A percentile compares a stretch with the other conserved stretches of the same genome.
These are phyloP conservation scores for Kokia cookei DNA, from an alignment of 441 rosid genomes.

Conservation along the genomic window DNA sequence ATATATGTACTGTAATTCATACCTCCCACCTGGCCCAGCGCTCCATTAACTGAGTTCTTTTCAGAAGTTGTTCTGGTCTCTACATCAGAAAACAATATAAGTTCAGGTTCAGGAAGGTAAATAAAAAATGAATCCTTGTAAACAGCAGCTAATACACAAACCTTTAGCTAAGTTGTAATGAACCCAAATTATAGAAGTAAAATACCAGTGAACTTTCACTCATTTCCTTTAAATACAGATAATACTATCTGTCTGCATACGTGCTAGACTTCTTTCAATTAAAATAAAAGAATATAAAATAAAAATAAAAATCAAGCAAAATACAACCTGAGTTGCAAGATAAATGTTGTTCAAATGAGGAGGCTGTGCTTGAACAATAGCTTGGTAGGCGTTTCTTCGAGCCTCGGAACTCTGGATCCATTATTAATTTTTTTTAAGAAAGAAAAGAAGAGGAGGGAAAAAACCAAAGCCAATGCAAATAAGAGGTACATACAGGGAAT, in stretches of 20 bases:
- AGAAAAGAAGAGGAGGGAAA: neutral
- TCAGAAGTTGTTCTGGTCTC: constrained; percentile 98
- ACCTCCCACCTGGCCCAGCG: constrained; percentile 99
- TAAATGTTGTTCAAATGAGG: constrained; percentile 90
- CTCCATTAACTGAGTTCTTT: constrained; percentile 96
- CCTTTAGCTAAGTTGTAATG: neutral
- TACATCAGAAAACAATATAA: constrained; percentile 25
- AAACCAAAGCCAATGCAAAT: constrained; percentile 8
- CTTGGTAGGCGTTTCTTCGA: constrained; percentile 87
- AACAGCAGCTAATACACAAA: neutral
- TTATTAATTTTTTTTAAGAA: neutral
- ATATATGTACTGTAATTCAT: constrained; percentile 11
- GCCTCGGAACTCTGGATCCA: constrained; percentile 71
- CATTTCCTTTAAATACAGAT: neutral
- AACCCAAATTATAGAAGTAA: neutral
- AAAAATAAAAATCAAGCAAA: neutral
- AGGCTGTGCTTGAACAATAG: constrained; percentile 87
- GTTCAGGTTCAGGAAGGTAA: neutral
- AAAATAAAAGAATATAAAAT: neutral
- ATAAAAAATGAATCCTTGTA: constrained; percentile 1
- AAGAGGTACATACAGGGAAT: constrained; percentile 8
- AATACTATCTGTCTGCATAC: neutral
- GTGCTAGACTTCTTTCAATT: neutral
- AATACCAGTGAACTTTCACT: neutral
- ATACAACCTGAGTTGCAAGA: constrained; percentile 92